Evolutionary conservation across 2,329 filamentous ascomycete species (phyloP).

Genomic region (Endoconidiophora polonica): DNA sequence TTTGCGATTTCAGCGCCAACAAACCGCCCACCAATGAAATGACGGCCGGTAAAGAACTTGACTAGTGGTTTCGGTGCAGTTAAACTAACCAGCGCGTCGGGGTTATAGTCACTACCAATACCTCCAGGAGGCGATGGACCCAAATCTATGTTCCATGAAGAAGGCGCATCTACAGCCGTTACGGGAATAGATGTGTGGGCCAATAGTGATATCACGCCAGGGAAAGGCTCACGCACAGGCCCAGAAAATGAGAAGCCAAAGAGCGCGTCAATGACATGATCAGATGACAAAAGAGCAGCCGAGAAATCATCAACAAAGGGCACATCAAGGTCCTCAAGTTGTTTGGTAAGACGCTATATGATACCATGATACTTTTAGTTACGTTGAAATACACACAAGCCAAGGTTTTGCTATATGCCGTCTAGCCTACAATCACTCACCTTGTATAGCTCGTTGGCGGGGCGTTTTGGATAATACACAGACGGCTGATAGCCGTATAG

Average conservation of each 20-base stretch:
- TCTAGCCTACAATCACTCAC: constrained; percentile 26
- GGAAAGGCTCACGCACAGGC: constrained; percentile 84
- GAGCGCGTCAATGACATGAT: constrained; percentile 82
- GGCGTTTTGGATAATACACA: constrained; percentile 84
- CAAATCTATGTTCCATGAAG: constrained; percentile 81
- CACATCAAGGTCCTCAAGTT: constrained; percentile 67
- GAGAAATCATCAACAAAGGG: constrained; percentile 73
- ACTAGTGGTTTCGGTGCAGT: constrained; percentile 88
- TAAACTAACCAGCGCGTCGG: constrained; percentile 65
- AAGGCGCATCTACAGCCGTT: constrained; percentile 80
- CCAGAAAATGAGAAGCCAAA: constrained; percentile 94
- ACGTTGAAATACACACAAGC: no score
- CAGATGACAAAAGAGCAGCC: constrained; percentile 45
- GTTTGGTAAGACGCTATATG: constrained; percentile 57
- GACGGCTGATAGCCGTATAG: constrained; percentile 84
- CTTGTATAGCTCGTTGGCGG: constrained; percentile 79
- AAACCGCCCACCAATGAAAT: constrained; percentile 85
- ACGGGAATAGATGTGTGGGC: constrained; percentile 59
- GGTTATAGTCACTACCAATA: constrained; percentile 65
- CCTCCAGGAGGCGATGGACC: constrained; percentile 60
- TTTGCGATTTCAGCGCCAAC: constrained; percentile 59
- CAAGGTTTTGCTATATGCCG: no score
- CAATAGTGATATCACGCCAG: constrained; percentile 60
- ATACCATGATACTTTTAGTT: not conserved
- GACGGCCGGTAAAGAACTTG: constrained; percentile 66